Conservation (phyloP, 2,329 filamentous ascomycete genomes). For the Cercospora janseana region DNA sequence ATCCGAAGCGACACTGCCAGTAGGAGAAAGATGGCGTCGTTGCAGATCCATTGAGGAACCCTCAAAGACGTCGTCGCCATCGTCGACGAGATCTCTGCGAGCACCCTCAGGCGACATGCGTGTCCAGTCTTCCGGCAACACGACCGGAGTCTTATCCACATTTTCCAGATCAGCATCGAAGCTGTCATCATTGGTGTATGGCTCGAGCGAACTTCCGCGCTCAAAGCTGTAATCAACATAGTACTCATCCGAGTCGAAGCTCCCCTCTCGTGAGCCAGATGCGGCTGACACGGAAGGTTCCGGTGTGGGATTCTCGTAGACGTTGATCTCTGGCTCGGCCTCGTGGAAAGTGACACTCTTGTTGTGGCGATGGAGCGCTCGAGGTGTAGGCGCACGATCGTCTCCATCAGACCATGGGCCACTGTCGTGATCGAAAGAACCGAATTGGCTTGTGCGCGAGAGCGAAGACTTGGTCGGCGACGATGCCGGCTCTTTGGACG, state of each 20-base stretch:
- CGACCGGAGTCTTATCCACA: slow-evolving; percentile 93
- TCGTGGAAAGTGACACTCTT: slow-evolving; percentile 98
- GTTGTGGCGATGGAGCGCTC: slow-evolving; percentile 73
- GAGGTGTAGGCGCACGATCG: slow-evolving; percentile 60
- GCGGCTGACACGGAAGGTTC: slow-evolving; percentile 83
- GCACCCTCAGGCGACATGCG: slow-evolving; percentile 67
- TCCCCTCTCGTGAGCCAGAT: slow-evolving; percentile 86
- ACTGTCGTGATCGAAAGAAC: slow-evolving; percentile 42
- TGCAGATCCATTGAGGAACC: slow-evolving; percentile 49
- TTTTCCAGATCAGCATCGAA: slow-evolving; percentile 95
- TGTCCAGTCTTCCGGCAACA: slow-evolving; percentile 95
- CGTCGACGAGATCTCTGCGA: slow-evolving; percentile 54
- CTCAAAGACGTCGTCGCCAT: slow-evolving; percentile 66
- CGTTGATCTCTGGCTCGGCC: slow-evolving; percentile 88
- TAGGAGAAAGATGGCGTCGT: slow-evolving; percentile 60
- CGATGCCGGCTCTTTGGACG: slow-evolving; percentile 62
- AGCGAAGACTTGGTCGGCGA: slow-evolving; percentile 91
- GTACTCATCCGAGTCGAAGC: slow-evolving; percentile 77
- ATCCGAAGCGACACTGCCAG: slow-evolving; percentile 73
- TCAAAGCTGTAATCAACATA: slow-evolving; percentile 66
- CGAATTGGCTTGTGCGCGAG: slow-evolving; percentile 62
- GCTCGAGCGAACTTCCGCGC: slow-evolving; percentile 58
- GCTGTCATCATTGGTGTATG: slow-evolving; percentile 59
- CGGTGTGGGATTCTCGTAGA: slow-evolving; percentile 97
- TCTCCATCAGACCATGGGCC: slow-evolving; percentile 64